Evolutionary conservation across 208 protist species (phyloP), one percentile per base, ranked within the genome.

Genomic region (Endotrypanum monterogeii): DNA sequence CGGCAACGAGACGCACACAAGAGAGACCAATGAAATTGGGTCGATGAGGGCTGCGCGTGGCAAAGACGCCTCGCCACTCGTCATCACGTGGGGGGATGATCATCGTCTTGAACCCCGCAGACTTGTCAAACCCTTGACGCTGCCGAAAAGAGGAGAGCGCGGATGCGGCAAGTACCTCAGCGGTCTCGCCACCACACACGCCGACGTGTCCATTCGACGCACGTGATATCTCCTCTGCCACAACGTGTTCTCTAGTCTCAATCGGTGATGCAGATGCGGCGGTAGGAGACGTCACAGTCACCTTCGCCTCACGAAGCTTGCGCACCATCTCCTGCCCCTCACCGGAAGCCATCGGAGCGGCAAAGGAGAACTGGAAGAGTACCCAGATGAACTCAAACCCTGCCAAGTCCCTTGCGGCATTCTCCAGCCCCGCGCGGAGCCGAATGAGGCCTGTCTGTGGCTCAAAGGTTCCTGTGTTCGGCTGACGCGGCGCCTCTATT

Each of bases 371-470:
- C 62, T 94, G 92, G 62, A 97, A 97, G 5, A 97, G 77, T 8
- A 97, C 93, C 93, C 93, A 97, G 73, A 97, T 95, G 67, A 83
- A 94, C 74, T 97, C 91, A 62, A 97, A 97, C 28, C 91, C 91
- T 7, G 82, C 48, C 57, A 97, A 69, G 71, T 97, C 88, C 32
- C 93, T 82, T n/a, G 82, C 83, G 4, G 87, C 89, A 79, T 97
- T 97, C 81, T 96, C 93, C 2, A 97, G 73, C 0, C 93, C 93
- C 35, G 76, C 54, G 28, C 87, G 86, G 14, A 97, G 78, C 20
- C 86, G 87, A 66, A 97, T 97, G n/a, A 95, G 80, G 1, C 82
- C 93, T 14, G 91, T 96, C 67, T 97, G 90, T 3, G 90, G 90
- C 55, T 76, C 75, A 67, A 97, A 95, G 44, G 73, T 83, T 39